These are phyloP conservation scores for Isabelozyma pseudorhagii DNA, from an alignment of 805 yeast genomes.

Conservation along the genomic window DNA sequence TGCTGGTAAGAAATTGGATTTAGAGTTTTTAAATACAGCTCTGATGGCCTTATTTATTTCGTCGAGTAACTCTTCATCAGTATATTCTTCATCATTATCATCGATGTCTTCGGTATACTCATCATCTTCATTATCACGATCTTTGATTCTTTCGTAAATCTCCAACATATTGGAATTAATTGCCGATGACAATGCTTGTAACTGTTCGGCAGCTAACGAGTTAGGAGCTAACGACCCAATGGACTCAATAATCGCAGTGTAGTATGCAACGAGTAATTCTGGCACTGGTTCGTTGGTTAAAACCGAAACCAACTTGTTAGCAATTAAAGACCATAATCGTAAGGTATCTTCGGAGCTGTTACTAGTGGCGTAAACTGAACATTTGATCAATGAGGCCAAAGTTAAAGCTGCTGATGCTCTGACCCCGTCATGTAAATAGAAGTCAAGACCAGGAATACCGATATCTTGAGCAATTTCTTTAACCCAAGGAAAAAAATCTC, in stretches of 20 bases:
- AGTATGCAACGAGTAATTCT: slow-evolving; percentile 77
- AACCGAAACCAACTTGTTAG: slow-evolving; percentile 64
- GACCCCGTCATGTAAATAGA: slow-evolving; percentile 91
- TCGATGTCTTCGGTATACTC: slow-evolving; percentile 86
- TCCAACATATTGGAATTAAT: slow-evolving; percentile 62
- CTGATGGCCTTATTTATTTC: slow-evolving; percentile 77
- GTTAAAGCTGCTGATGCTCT: slow-evolving; percentile 86
- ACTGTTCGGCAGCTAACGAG: slow-evolving; percentile 52
- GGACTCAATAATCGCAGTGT: slow-evolving; percentile 65
- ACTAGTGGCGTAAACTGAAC: slow-evolving; percentile 56
- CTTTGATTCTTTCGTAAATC: slow-evolving; percentile 65
- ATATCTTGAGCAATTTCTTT: slow-evolving; percentile 73
- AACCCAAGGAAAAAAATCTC: slow-evolving; percentile 79
- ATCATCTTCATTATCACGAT: slow-evolving; percentile 73
- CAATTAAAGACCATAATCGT: slow-evolving; percentile 68
- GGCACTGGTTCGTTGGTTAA: slow-evolving; percentile 77
- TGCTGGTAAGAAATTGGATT: slow-evolving; percentile 55
- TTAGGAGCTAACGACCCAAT: slow-evolving; percentile 65
- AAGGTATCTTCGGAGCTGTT: slow-evolving; percentile 59
- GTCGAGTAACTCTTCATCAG: slow-evolving; percentile 87
- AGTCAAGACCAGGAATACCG: slow-evolving; percentile 84
- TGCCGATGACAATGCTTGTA: slow-evolving; percentile 55
- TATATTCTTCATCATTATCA: slow-evolving; percentile 78
- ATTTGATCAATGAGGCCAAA: slow-evolving; percentile 70
- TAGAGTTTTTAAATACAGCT: slow-evolving; percentile 62